Evolutionary conservation across 2,329 filamentous ascomycete species (phyloP).

Genomic region (Neonectria neomacrospora): DNA sequence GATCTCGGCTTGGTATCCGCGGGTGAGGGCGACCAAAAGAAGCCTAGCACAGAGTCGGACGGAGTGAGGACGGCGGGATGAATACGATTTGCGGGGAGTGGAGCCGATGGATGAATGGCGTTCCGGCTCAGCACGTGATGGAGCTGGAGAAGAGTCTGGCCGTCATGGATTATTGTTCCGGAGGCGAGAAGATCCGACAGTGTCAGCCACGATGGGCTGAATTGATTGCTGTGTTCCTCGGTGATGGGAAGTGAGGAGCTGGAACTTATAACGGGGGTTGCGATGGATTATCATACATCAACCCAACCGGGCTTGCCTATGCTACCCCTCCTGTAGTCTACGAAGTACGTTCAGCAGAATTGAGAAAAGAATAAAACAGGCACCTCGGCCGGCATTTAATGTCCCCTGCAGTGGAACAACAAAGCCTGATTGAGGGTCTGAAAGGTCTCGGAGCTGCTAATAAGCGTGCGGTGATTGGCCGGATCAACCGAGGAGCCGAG

Average conservation of each 20-base stretch:
- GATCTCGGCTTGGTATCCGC: slow-evolving; percentile 34
- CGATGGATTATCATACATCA: not conserved
- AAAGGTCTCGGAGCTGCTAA: slow-evolving; percentile 39
- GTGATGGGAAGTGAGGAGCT: not conserved
- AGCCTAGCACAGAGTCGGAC: slow-evolving; percentile 8
- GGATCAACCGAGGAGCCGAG: slow-evolving; percentile 51
- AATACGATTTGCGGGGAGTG: slow-evolving; percentile 21
- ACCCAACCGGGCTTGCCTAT: not conserved
- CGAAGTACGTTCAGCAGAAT: not conserved
- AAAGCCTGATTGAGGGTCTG: not conserved
- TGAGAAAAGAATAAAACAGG: not conserved
- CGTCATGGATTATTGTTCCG: slow-evolving; percentile 39
- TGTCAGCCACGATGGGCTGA: not conserved
- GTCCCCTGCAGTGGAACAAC: slow-evolving; percentile 12
- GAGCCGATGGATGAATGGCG: slow-evolving; percentile 34
- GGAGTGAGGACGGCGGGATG: slow-evolving; percentile 2
- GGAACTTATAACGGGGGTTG: not conserved
- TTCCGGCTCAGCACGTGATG: slow-evolving; percentile 43
- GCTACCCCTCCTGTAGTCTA: slow-evolving; percentile 2
- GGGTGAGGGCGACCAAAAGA: slow-evolving; percentile 15
- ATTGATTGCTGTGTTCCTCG: not conserved
- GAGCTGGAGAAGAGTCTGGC: slow-evolving; percentile 16
- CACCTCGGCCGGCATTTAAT: slow-evolving; percentile 27
- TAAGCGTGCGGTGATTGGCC: slow-evolving; percentile 49
- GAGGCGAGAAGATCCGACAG: slow-evolving; percentile 16